Conservation (phyloP, 805 yeast genomes). For the Saccharomycopsis malanga region DNA sequence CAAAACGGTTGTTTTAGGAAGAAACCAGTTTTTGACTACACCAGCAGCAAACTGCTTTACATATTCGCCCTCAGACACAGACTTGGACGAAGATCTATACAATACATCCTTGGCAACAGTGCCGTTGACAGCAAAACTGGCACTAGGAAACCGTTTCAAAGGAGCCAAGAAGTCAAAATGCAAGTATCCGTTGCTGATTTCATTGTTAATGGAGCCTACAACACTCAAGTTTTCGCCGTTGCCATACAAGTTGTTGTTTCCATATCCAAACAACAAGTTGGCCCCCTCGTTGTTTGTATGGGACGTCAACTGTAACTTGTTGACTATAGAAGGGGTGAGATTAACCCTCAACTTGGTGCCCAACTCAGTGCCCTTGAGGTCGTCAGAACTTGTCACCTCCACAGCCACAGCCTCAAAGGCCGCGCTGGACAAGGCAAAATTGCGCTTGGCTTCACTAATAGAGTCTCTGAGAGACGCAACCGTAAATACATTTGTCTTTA, state of each 20-base stretch:
- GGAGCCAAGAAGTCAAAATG: constrained; percentile 4
- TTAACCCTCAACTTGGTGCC: not conserved
- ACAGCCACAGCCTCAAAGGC: too few relatives aligned
- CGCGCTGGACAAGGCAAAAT: not conserved
- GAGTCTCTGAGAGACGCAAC: constrained; percentile 6
- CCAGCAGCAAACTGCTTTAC: not conserved
- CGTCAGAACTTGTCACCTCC: too few relatives aligned
- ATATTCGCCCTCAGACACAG: not conserved
- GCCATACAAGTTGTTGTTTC: constrained; percentile 12
- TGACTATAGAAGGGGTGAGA: not conserved
- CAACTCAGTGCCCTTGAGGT: too few relatives aligned
- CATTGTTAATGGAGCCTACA: not conserved
- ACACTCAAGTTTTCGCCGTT: constrained; percentile 13
- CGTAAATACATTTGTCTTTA: constrained; percentile 2
- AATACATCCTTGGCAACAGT: not conserved
- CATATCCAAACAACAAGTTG: constrained; percentile 5
- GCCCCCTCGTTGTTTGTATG: constrained; percentile 7
- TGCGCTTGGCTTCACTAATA: constrained; percentile 2
- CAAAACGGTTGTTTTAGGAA: not conserved
- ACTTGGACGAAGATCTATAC: too few relatives aligned
- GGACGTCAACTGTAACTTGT: constrained; percentile 6
- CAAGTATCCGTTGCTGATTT: not conserved
- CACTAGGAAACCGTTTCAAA: not conserved
- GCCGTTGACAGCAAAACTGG: not conserved
- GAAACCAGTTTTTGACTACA: not conserved